These are phyloP conservation scores for Globisporangium splendens DNA, from an alignment of 352 stramenopile genomes.

Conservation along the genomic window DNA sequence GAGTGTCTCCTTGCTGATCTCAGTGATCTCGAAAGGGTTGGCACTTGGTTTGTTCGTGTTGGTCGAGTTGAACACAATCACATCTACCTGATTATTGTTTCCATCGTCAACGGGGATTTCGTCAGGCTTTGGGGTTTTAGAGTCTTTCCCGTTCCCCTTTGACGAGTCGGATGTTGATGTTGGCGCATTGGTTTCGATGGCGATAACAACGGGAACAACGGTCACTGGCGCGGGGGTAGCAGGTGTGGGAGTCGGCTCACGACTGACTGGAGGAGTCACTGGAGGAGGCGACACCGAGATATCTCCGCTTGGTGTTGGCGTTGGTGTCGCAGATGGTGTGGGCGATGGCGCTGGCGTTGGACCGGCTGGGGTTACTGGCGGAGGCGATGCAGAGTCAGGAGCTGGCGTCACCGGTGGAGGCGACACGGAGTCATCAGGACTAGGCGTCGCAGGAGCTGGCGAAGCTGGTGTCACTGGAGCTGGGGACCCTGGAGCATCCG, in stretches of 20 bases:
- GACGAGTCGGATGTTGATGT: slow-evolving; percentile 6
- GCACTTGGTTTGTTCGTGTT: slow-evolving; percentile 22
- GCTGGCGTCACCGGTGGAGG: slow-evolving; percentile 8
- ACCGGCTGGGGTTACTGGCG: slow-evolving; percentile 16
- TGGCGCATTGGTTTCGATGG: slow-evolving; percentile 35
- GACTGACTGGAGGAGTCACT: slow-evolving; percentile 11
- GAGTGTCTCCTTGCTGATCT: slow-evolving; percentile 23
- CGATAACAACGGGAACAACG: slow-evolving; percentile 19
- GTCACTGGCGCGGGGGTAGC: slow-evolving; percentile 25
- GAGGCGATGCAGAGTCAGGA: slow-evolving; percentile 10
- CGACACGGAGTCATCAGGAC: neutral
- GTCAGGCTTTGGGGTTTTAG: slow-evolving; percentile 5
- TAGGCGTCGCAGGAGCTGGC: neutral
- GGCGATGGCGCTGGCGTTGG: slow-evolving; percentile 2
- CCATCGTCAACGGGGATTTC: slow-evolving; percentile 22
- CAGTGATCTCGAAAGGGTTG: slow-evolving; percentile 55
- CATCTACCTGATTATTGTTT: slow-evolving; percentile 37
- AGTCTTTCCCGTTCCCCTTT: slow-evolving; percentile 19
- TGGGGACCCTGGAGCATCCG: neutral
- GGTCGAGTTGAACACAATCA: slow-evolving; percentile 44
- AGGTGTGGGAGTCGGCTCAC: slow-evolving; percentile 11
- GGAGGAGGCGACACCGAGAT: slow-evolving; percentile 14
- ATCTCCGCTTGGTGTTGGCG: neutral
- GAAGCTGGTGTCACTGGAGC: slow-evolving; percentile 1
- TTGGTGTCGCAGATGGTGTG: neutral